These are phyloP conservation scores for Podaxis mareebaensis DNA, from an alignment of 768 basidiomycete species.

Conservation along the genomic window DNA sequence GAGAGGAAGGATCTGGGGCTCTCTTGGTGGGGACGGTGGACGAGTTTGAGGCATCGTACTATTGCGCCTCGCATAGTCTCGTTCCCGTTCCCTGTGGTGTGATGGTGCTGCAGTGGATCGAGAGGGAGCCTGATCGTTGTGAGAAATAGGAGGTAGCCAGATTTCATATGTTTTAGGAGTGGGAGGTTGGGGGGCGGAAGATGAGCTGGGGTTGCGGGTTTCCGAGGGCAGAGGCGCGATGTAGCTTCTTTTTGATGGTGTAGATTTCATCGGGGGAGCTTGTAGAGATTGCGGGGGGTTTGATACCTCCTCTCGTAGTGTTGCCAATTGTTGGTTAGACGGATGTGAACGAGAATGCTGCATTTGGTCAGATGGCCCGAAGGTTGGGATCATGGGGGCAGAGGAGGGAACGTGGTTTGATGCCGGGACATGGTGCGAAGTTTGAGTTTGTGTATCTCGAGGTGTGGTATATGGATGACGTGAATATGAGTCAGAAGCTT, in stretches of 20 bases:
- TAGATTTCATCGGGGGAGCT: conserved; percentile 9
- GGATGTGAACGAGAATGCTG: conserved; percentile 1
- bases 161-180: conserved; percentile 12
- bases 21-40: conserved; percentile 12
- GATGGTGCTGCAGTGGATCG: conserved; percentile 12
- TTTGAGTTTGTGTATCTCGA: conserved; percentile 9
- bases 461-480: conserved; percentile 4
- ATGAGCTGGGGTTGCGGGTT: neutral
- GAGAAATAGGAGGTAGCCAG: conserved; percentile 13
- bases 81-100: conserved; percentile 17
- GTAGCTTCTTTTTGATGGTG: neutral
- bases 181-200: conserved; percentile 8
- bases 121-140: neutral
- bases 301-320: neutral
- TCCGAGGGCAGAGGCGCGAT: conserved; percentile 5
- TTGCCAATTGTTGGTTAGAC: neutral
- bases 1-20: conserved; percentile 8
- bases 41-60: conserved; percentile 1
- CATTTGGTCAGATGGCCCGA: conserved; percentile 6
- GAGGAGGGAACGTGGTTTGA: conserved; percentile 9
- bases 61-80: conserved; percentile 16
- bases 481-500: neutral
- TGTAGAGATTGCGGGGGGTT: neutral
- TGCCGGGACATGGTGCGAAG: neutral
- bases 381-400: neutral